Percentiles rank a stretch among this genome's conserved stretches.
Conservation (phyloP, 257 asterid genomes). For the Henckelia pumila region DNA sequence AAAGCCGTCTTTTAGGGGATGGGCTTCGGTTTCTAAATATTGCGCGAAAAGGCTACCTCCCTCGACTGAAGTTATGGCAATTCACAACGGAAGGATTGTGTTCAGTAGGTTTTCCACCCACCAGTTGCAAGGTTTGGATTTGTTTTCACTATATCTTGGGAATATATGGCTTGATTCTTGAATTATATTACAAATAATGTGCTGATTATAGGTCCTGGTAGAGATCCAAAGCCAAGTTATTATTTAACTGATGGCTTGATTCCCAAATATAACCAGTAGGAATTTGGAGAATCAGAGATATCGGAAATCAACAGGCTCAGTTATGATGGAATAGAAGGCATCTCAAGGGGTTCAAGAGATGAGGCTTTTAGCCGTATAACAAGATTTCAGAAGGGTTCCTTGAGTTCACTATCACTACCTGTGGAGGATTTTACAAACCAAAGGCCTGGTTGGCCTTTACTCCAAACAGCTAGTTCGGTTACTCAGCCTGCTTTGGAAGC, state of each 20-base stretch:
- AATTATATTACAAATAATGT: conserved; percentile 2
- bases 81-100: conserved; percentile 68
- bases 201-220: conserved; percentile 31
- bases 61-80: conserved; percentile 68
- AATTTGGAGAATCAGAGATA: conserved; percentile 61
- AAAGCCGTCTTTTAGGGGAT: conserved; percentile 40
- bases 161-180: conserved; percentile 10
- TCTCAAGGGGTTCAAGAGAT: conserved; percentile 13
- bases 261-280: conserved; percentile 46
- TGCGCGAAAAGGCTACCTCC: conserved; percentile 66
- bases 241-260: conserved; percentile 26
- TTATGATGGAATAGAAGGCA: conserved; percentile 41
- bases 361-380: conserved; percentile 33
- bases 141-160: not conserved
- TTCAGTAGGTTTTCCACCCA: conserved; percentile 49
- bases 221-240: conserved; percentile 58
- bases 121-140: conserved; percentile 43
- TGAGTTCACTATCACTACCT: conserved; percentile 66
- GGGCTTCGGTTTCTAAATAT: conserved; percentile 78
- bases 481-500: conserved; percentile 46
- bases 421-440: conserved; percentile 58
- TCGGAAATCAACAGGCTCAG: conserved; percentile 58
- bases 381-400: conserved; percentile 44
- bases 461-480: conserved; percentile 55
- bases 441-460: conserved; percentile 95